Base-by-base conservation (phyloP, 192 early-diverging fungal species). In the Backusella liffmaniae region DNA sequence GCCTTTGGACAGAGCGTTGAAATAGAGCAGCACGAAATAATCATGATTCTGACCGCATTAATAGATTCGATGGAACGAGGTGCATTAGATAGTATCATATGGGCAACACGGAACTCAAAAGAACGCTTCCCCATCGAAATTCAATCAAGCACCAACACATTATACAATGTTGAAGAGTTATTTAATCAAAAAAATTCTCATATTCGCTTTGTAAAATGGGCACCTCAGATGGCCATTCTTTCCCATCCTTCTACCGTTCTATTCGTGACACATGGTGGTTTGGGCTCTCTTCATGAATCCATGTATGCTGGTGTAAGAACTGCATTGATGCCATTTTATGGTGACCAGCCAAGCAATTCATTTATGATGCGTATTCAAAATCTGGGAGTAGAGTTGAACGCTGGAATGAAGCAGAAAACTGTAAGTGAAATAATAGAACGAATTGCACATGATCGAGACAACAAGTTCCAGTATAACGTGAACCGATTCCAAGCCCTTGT, bases 21-120 rank as follows among this genome's bases (percentile, higher is more conserved):
- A n/a, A 42, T 74, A 2, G 37, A 73, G 12, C 8, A 42, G 6
- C 29, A 53, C 29, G 77, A 77, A 26, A 42, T 68, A 10, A 10
- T 30, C 36, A 65, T 74, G n/a, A n/a, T 85, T 15, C 44, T 80
- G 36, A 76, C 79, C 32, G 62, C 81, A 1, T 23, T 80, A n/a
- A 3, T 78, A 16, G 71, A 77, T 29, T 39, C 67, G 3, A 30
- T 82, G 0, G 72, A 85, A 49, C 35, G 18, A 2, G 69, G 76
- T n/a, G 49, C 46, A n/a, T 16, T 83, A 37, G 83, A 84, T 67
- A 78, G 76, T 18, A 69, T 83, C 3, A 66, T 85, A 18, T 85
- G 84, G 84, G 42, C 80, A 18, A 66, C 68, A 13, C 42, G 15
- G 9, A 30, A 26, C 15, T 49, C 70, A 6, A 29, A 5, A 15